Base-by-base conservation (phyloP, 371 early-diverging fungal genomes). In the Syncephalastrum sp. region DNA sequence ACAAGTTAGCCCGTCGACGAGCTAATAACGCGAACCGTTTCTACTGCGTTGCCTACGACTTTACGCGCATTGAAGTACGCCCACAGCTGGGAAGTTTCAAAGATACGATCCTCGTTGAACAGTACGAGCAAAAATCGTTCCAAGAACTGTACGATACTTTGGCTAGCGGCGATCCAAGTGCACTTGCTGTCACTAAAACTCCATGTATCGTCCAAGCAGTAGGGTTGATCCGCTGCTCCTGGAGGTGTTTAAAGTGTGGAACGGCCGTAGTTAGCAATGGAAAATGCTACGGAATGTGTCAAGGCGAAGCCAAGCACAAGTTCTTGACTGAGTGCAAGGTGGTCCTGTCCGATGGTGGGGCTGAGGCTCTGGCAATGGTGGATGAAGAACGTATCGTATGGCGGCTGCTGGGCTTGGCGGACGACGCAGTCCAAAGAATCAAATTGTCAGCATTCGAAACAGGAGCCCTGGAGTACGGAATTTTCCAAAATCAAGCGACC, bases 321-420 rank as follows among this genome's bases (percentile, higher is more conserved):
- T 69, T 71, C 42, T 14, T 50, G 16, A 68, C 66, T 2, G 53
- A 65, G 19, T 64, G 66, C 10, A 19, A 53, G 16, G 64, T 65
- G 1, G 38, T 53, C 3, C 16, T 73, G 7, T 42, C 52, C 0
- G 77, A 77, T 42, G 74, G 72, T 2, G 61, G 60, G 0, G 67
- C 48, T 0, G 42, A 41, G 19, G 66, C 59, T 10, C 33, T 47
- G 8, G 77, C 61, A 0, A 46, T 56, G 42, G 33, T 69, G 4
- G 70, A 73, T 50, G 74, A 69, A 5, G 74, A 77, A 17, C 53
- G 57, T 10, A 50, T 71, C 3, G 53, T 74, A 0, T 62, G 65
- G 42, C 43, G 42, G 1, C 27, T 77, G 5, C 24, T 77, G 42
- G 53, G 48, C 15, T 44, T 75, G 8, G 45, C 50, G 1, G 0